Percentiles rank a stretch among this genome's conserved stretches.
phyloP scores from a whole-genome alignment of 768 basidiomycete genomes.

The Roridomyces roridus region DNA sequence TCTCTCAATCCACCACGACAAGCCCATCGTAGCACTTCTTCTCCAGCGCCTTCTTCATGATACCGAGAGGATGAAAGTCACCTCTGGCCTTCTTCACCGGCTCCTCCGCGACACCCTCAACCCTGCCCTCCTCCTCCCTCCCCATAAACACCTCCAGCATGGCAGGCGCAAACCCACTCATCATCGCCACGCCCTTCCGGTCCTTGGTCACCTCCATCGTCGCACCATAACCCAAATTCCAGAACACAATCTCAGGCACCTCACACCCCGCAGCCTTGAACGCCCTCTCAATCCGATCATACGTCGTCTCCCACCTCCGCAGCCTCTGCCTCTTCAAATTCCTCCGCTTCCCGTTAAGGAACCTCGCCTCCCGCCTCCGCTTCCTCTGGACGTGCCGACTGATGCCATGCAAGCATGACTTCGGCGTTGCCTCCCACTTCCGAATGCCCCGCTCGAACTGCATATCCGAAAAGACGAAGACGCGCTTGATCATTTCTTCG shows the following conservation, averaged over 20 bases:
- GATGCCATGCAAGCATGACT: too few species aligned
- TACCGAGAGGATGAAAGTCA: slow-evolving; percentile 44
- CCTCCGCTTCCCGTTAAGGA: too few species aligned
- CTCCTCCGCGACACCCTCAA: slow-evolving; percentile 26
- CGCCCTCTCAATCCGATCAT: slow-evolving; percentile 58
- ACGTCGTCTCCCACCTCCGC: slow-evolving; percentile 62
- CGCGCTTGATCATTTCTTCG: slow-evolving; percentile 76
- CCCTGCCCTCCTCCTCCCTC: slow-evolving; percentile 45
- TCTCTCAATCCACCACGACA: slow-evolving; percentile 59
- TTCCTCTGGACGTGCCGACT: slow-evolving; percentile 8
- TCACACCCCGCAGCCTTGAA: slow-evolving; percentile 70
- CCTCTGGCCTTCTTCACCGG: slow-evolving; percentile 32
- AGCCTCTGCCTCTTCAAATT: too few species aligned
- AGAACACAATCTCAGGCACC: slow-evolving; percentile 75
- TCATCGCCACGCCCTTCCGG: slow-evolving; percentile 65
- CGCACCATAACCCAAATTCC: slow-evolving; percentile 53
- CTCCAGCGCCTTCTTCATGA: slow-evolving; percentile 54
- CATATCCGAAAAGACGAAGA: slow-evolving; percentile 82
- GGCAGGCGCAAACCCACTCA: slow-evolving; percentile 71
- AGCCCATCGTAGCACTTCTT: slow-evolving; percentile 55
- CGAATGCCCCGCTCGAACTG: slow-evolving; percentile 62
- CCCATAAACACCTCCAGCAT: slow-evolving; percentile 78
- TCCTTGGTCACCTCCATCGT: slow-evolving; percentile 57
- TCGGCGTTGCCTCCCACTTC: too few species aligned
- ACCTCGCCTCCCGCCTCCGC: too few species aligned